phyloP scores from a whole-genome alignment of 2,329 filamentous ascomycete genomes.

The Dothidotthia symphoricarpi region DNA sequence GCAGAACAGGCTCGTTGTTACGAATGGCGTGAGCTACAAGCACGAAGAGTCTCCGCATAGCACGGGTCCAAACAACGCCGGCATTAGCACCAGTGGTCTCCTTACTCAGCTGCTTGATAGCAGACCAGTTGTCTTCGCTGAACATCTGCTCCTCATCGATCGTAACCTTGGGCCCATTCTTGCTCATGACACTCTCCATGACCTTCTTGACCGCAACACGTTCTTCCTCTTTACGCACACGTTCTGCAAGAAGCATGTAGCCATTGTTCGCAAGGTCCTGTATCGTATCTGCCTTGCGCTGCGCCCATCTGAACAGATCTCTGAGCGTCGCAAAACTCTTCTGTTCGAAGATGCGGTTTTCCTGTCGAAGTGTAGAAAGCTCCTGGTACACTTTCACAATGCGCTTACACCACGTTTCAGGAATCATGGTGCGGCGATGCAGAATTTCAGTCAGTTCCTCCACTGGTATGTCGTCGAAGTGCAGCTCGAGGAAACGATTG shows the following conservation, averaged over 20 bases:
- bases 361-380: slow-evolving; percentile 83
- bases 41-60: slow-evolving; percentile 88
- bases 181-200: slow-evolving; percentile 83
- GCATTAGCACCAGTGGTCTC: slow-evolving; percentile 13
- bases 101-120: slow-evolving; percentile 37
- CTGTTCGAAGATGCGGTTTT: slow-evolving; percentile 88
- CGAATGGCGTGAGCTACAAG: slow-evolving; percentile 82
- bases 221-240: slow-evolving; percentile 89
- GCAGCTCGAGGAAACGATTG: slow-evolving; percentile 93
- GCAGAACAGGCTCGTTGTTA: slow-evolving; percentile 88
- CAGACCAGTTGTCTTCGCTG: slow-evolving; percentile 44
- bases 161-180: slow-evolving; percentile 58
- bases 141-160: slow-evolving; percentile 77
- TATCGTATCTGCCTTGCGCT: slow-evolving; percentile 77
- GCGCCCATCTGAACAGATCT: slow-evolving; percentile 94
- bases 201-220: slow-evolving; percentile 78
- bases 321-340: slow-evolving; percentile 95
- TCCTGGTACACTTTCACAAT: slow-evolving; percentile 95
- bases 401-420: slow-evolving; percentile 83
- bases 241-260: slow-evolving; percentile 93
- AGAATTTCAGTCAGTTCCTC: slow-evolving; percentile 90
- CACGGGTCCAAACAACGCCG: slow-evolving; percentile 84
- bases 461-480: slow-evolving; percentile 97
- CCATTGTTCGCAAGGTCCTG: slow-evolving; percentile 89
- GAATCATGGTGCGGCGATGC: slow-evolving; percentile 81